A percentile compares a stretch with the other conserved stretches of the same genome.
Conservation (phyloP, 495 filamentous ascomycete genomes). For the Pseudevernia furfuracea region DNA sequence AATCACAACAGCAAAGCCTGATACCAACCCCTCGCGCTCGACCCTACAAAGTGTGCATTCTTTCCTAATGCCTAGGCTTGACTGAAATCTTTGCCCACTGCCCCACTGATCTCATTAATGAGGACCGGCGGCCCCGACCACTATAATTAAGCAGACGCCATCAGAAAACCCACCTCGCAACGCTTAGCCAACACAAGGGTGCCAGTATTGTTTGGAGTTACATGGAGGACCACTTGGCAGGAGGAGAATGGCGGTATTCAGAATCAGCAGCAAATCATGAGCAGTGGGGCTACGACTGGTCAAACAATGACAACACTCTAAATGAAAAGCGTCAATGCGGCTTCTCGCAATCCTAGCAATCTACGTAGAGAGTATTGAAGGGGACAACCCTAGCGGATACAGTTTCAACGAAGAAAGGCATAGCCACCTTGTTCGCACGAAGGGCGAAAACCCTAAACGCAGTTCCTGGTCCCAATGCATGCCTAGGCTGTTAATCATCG, state of each 20-base stretch:
- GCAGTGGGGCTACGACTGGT: too few species aligned
- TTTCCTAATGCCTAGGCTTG: conserved; percentile 56
- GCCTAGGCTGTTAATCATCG: too few species aligned
- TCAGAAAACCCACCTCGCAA: not conserved
- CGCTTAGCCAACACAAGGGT: not conserved
- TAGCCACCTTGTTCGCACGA: not conserved
- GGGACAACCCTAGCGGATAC: not conserved
- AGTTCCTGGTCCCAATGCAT: too few species aligned
- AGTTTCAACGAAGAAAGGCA: too few species aligned
- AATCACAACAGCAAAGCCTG: conserved; percentile 65
- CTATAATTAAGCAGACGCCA: not conserved
- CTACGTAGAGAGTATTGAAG: too few species aligned
- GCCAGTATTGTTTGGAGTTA: not conserved
- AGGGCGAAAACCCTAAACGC: not conserved
- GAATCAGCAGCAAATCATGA: too few species aligned
- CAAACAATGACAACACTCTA: too few species aligned
- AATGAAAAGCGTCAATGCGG: too few species aligned
- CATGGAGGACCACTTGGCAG: too few species aligned
- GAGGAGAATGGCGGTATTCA: not conserved
- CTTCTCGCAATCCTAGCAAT: too few species aligned
- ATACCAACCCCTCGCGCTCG: conserved; percentile 69
- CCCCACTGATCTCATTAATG: not conserved
- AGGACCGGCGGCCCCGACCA: not conserved
- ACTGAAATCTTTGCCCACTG: not conserved
- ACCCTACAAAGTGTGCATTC: conserved; percentile 84